Base-by-base conservation (phyloP, 441 rosid species). In the Codiaeum variegatum region DNA sequence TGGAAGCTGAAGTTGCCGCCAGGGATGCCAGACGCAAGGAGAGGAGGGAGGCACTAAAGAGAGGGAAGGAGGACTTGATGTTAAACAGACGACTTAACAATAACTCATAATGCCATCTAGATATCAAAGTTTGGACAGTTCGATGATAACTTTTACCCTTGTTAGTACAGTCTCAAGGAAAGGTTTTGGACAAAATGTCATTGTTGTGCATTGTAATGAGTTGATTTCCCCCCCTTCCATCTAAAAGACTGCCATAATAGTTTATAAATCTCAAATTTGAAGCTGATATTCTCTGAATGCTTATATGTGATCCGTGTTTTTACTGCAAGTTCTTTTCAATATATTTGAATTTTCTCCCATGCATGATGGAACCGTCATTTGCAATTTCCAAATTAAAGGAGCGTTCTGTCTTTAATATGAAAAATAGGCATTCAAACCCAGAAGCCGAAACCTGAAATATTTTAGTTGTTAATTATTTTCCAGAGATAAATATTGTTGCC, bases 1-100 rank as follows among this genome's bases (percentile, higher is more conserved):
- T 87, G 23, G 69, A 73, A 3, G 83, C 77, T 62, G 91, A 91
- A 32, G 46, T 69, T 8, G 81, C 49, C 6, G 66, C 61, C 36
- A 81, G 85, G 69, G 73, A 75, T 7, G 86, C 81, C 54, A 73
- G 71, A 62, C 79, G 77, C 59, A 76, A 70, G 79, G 81, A 73
- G 74, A 78, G 60, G 81, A 83, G 81, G 64, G 84, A 81, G 76
- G 85, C 78, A 31, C 29, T 72, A 77, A 60, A 73, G 83, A 85
- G 72, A 78, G 82, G 81, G 11, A 65, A 76, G 56, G 71, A 67
- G 69, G 83, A 84, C 6, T 73, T 75, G 51, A 76, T 62, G 13
- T 44, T 75, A 2, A 66, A 32, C 51, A 67, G 72, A 42, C 31
- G 46, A 59, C 15, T 66, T 56, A 55, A 3, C 24, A 42, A n/a